These are phyloP conservation scores for Chloranthus sessilifolius DNA, from an alignment of 164 flowering plant species.

Conservation along the genomic window DNA sequence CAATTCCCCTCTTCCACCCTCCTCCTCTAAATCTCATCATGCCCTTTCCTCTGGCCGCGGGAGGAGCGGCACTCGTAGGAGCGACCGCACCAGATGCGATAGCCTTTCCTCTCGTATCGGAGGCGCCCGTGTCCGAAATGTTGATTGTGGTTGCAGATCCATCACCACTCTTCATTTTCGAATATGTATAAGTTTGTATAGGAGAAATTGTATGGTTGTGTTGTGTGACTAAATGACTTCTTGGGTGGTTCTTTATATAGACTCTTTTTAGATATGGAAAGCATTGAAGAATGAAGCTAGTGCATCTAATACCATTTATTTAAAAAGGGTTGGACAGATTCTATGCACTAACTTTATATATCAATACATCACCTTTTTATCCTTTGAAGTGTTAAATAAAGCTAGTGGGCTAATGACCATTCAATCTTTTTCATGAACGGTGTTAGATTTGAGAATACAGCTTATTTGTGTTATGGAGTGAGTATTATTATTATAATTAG, in stretches of 20 bases:
- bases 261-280: neutral
- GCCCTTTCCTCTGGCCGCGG: neutral
- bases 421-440: too few relatives aligned
- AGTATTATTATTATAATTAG: too few relatives aligned
- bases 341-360: too few relatives aligned
- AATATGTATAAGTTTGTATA: neutral
- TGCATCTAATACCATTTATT: too few relatives aligned
- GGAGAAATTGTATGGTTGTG: neutral
- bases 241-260: slow-evolving; percentile 8
- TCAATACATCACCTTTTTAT: neutral
- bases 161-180: slow-evolving; percentile 30
- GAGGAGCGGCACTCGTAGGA: slow-evolving; percentile 10
- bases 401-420: neutral
- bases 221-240: neutral
- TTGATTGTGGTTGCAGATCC: slow-evolving; percentile 24
- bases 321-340: too few relatives aligned
- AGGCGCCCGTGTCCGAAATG: slow-evolving; percentile 29
- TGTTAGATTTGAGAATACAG: slow-evolving; percentile 5
- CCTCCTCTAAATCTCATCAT: slow-evolving; percentile 12
- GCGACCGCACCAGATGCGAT: slow-evolving; percentile 12
- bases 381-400: neutral
- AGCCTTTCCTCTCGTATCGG: slow-evolving; percentile 30
- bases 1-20: slow-evolving; percentile 47
- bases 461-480: neutral
- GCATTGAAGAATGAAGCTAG: neutral